phyloP scores from a whole-genome alignment of 768 basidiomycete genomes.

The Boletus patriciae region DNA sequence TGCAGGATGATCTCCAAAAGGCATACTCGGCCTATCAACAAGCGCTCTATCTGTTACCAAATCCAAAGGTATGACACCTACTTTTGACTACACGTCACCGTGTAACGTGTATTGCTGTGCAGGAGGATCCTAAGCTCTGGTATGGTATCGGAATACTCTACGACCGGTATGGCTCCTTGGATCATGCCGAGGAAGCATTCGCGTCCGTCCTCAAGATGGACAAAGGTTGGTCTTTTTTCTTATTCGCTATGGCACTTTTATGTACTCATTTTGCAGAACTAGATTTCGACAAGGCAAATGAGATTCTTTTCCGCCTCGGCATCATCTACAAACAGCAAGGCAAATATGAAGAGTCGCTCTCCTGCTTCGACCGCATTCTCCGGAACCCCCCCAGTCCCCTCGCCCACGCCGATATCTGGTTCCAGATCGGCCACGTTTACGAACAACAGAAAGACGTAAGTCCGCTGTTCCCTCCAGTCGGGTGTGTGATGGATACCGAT shows the following conservation, averaged over 20 bases:
- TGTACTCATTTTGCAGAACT: conserved; percentile 33
- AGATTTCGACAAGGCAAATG: conserved; percentile 99
- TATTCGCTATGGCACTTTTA: conserved; percentile 13
- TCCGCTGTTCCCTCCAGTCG: conserved; percentile 7
- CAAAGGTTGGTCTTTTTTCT: conserved; percentile 60
- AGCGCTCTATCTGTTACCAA: conserved; percentile 91
- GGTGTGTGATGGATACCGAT: conserved; percentile 14
- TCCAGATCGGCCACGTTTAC: conserved; percentile 98
- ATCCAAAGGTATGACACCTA: conserved; percentile 73
- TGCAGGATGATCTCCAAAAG: conserved; percentile 99
- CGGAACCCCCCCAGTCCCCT: conserved; percentile 94
- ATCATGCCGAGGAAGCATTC: conserved; percentile 99
- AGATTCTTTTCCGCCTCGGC: conserved; percentile 95
- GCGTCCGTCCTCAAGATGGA: conserved; percentile 96
- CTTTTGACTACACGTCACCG: not conserved
- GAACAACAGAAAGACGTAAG: conserved; percentile 96
- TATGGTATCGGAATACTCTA: conserved; percentile 99
- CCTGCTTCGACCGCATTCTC: conserved; percentile 95
- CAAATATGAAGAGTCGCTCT: conserved; percentile 84
- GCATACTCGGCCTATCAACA: conserved; percentile 99
- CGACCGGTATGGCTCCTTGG: conserved; percentile 96
- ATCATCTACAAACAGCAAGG: conserved; percentile 99
- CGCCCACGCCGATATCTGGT: conserved; percentile 98
- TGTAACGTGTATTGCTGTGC: conserved; percentile 9
- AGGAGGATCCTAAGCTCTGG: conserved; percentile 98